Conservation (phyloP, 2,329 filamentous ascomycete species). For the Cercospora sp. region DNA sequence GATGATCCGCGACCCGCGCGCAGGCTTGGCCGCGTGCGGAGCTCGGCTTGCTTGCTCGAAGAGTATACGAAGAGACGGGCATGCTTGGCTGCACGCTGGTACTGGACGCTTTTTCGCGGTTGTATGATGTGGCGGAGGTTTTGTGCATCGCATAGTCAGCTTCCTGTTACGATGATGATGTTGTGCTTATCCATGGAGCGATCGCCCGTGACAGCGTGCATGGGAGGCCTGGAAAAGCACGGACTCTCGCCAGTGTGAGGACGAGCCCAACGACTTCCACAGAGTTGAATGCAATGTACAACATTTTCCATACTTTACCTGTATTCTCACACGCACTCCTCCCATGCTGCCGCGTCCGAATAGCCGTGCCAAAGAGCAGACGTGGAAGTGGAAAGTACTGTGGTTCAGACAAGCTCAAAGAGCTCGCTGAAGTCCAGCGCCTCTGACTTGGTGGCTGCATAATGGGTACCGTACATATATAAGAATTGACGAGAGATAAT, state of each 20-base stretch:
- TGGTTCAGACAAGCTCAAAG: background rate
- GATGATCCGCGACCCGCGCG: background rate
- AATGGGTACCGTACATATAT: background rate
- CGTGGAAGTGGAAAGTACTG: background rate
- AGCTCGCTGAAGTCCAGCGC: background rate
- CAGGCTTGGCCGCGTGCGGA: conserved; percentile 7
- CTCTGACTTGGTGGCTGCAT: background rate
- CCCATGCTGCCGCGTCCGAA: background rate
- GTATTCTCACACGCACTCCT: background rate
- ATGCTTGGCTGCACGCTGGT: background rate
- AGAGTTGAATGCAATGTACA: background rate
- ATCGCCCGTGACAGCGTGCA: background rate
- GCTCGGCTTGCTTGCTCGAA: conserved; percentile 11
- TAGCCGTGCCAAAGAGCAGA: background rate
- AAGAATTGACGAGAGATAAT: no score
- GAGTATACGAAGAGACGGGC: conserved; percentile 1
- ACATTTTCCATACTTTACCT: background rate
- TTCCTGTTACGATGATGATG: background rate
- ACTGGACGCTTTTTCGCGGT: background rate
- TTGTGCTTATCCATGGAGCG: background rate
- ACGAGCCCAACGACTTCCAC: no score
- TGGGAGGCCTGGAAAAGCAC: background rate
- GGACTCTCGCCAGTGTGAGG: background rate
- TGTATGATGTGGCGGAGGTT: background rate
- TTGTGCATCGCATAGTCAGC: background rate